Evolutionary conservation across 1,284 basidiomycete genomes (phyloP), one percentile per base, ranked within the genome.

Genomic region (Pseudomicrostroma phylloplanum): DNA sequence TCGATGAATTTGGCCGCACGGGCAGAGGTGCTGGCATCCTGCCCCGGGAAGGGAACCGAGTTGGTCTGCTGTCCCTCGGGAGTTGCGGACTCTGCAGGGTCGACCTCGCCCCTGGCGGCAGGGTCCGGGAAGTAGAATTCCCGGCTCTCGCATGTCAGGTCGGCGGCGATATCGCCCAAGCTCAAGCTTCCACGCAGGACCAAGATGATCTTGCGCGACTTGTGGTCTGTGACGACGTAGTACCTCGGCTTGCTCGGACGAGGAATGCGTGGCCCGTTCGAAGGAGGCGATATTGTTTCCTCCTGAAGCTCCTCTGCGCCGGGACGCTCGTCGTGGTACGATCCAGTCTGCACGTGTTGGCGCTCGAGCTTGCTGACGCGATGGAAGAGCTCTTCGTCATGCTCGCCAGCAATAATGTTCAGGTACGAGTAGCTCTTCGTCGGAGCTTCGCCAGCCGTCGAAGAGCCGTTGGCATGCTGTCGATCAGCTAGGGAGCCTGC

Each of bases 81-180:
- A 15, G 51, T 19, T 6, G 51, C 21, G 6, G 15, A 17, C 17
- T 2, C 26, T 21, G 55, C 56, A 13, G 19, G 26, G 12, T 42
- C 25, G 26, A 40, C 58, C 43, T 58, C 57, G 53, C 46, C 3
- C 30, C 48, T 3, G 26, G 40, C 4, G 30, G 46, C n/a, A 43
- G 36, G 3, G 1, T 60, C 59, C 17, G 51, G 51, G 51, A 54
- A 55, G 36, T 63, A 54, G 39, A 66, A 73, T 3, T 62, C 62
- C 0, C 71, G 63, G 3, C 65, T 63, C 46, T 79, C 75, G 67
- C 77, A 79, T 1, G 77, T 77, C 6, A 79, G 66, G 58, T 79
- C 77, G 26, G 74, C 73, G 0, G 74, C 72, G 12, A 79, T 48
- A 46, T 79, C 77, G 39, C 76, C 77, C 15, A 79, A 57, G 7